phyloP scores from a whole-genome alignment of 805 yeast species.

The Naumovozyma baii region DNA sequence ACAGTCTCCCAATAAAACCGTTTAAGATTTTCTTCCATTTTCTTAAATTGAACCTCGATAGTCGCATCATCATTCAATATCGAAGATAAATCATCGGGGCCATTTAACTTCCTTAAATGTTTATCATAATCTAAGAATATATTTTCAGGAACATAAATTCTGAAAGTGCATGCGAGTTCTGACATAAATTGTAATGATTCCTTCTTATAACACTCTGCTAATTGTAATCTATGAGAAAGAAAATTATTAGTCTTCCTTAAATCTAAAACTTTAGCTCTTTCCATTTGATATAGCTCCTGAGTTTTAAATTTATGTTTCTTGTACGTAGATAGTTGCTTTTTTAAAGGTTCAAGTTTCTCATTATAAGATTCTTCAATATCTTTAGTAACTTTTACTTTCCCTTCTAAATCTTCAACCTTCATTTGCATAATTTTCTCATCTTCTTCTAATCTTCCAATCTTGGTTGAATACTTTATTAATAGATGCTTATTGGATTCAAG shows the following conservation, averaged over 20 bases:
- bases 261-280: slow-evolving; percentile 20
- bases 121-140: slow-evolving; percentile 13
- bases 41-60: not conserved
- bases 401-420: no score
- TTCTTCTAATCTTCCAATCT: no score
- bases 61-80: not conserved
- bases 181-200: slow-evolving; percentile 25
- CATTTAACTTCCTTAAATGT: slow-evolving; percentile 11
- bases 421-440: no score
- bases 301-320: slow-evolving; percentile 7
- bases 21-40: slow-evolving; percentile 1
- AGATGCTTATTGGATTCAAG: no score
- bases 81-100: not conserved
- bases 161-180: slow-evolving; percentile 20
- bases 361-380: no score
- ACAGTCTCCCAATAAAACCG: slow-evolving; percentile 17
- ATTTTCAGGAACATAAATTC: slow-evolving; percentile 13
- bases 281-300: slow-evolving; percentile 16
- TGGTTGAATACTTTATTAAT: no score
- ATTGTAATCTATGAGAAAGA: slow-evolving; percentile 11
- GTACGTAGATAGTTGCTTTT: not conserved
- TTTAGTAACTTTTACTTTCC: no score
- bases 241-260: slow-evolving; percentile 12
- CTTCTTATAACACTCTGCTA: slow-evolving; percentile 15
- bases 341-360: no score